Evolutionary conservation across 2,329 filamentous ascomycete species (phyloP), one percentile per base, ranked within the genome.

Genomic region (Neopestalotiopsis sp.): DNA sequence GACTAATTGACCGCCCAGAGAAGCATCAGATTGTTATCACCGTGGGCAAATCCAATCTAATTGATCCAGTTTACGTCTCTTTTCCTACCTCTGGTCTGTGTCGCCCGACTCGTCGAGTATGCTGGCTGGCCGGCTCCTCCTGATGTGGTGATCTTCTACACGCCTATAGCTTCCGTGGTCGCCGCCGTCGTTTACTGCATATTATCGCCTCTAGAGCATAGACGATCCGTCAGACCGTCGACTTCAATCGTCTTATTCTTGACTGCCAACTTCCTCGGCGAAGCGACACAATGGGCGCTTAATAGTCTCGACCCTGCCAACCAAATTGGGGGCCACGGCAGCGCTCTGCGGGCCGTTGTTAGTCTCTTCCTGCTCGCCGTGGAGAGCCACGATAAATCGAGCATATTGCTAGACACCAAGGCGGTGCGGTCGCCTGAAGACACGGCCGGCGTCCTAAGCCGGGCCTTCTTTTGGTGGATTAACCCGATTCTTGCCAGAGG

Each of bases 381-480:
- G 2, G 77, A 79, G 42, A 69, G 67, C 40, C 62, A 63, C 4
- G 56, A 66, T 28, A 79, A 79, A 61, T 59, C 65, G 2, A 10
- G 53, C 2, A 59, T 69, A 4, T 30, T 76, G 17, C 59, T 70
- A 34, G 66, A 70, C 3, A 14, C 56, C 2, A 65, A 69, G 24
- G 61, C 66, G 32, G 28, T 66, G 30, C 34, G 68, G n/a, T 74
- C 78, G 6, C 72, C 75, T 1, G 79, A 80, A 65, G 75, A 77
- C n/a, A 70, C 65, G 9, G 68, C 73, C 5, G 69, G 77, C 14
- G 61, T 79, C 28, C 61, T 80, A 9, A 74, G 74, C 30, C 72
- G 72, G 57, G 70, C 71, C 0, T 72, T 80, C 28, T 80, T 81
- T 67, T 74, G 69, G 42, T 81, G 78, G 79, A 76, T 81, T 24